Conservation (phyloP, 2,329 filamentous ascomycete species). For the Kalmusia sp. region DNA sequence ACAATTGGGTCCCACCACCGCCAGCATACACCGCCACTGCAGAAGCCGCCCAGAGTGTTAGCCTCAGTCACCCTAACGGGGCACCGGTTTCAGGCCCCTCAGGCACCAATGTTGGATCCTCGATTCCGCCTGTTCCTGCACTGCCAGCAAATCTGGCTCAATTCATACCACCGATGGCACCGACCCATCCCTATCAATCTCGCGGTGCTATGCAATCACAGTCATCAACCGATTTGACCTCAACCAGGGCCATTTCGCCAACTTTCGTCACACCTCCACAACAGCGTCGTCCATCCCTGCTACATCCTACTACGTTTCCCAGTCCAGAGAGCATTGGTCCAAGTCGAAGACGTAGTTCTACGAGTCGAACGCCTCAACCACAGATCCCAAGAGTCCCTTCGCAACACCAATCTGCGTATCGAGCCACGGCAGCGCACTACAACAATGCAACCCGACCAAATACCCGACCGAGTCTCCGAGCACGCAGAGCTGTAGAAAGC, state of each 20-base stretch:
- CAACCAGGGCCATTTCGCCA: conserved; percentile 1
- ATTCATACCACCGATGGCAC: conserved; percentile 21
- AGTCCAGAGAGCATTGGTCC: conserved; percentile 29
- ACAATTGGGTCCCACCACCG: conserved; percentile 87
- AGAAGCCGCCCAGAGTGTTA: conserved; percentile 47
- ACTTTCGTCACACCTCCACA: conserved; percentile 10
- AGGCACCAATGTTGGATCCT: conserved; percentile 10
- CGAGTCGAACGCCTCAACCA: conserved; percentile 18
- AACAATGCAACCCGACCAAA: not conserved
- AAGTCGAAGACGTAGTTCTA: conserved; percentile 33
- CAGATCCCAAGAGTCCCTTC: conserved; percentile 17
- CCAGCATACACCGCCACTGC: conserved; percentile 76
- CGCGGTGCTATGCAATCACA: conserved; percentile 24
- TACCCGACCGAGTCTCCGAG: conserved; percentile 20
- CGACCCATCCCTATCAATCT: conserved; percentile 26
- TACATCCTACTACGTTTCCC: conserved; percentile 44
- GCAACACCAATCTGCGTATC: conserved; percentile 24
- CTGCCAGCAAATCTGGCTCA: conserved; percentile 29
- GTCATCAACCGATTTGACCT: conserved; percentile 33
- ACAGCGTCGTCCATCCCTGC: conserved; percentile 34
- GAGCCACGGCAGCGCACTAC: conserved; percentile 16
- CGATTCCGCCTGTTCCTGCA: conserved; percentile 31
- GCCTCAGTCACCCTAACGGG: conserved; percentile 42
- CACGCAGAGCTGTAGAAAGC: conserved; percentile 24
- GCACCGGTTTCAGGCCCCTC: conserved; percentile 30